Base-by-base conservation (phyloP, 768 basidiomycete species). In the Termitomyces heimii region DNA sequence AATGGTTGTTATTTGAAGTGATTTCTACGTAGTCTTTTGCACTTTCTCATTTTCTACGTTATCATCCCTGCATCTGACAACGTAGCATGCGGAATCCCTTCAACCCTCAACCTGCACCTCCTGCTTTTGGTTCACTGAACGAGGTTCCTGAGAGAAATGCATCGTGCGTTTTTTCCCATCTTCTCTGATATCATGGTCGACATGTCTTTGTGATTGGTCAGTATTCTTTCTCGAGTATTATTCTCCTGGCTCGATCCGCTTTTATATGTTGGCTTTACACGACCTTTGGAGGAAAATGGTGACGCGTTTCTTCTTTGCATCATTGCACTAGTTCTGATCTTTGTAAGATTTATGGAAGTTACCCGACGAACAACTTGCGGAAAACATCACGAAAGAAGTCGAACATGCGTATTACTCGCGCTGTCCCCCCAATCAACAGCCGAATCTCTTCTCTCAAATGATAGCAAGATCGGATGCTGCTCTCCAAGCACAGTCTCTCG, bases 251-350 rank as follows among this genome's bases (percentile, higher is more conserved):
- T 83, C 7, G 71, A 66, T 35, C 75, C 80, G 8, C 69, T 83
- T 46, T 64, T 83, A 8, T 60, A 65, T 20, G 80, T 81, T 32
- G 81, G 81, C 26, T 82, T 73, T 57, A 73, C 77, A 9, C 67
- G 81, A 37, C 81, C 81, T 3, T 58, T 82, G n/a, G 67, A 80
- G 64, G 73, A 75, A 62, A 74, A 80, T 54, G 81, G 81, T 78
- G 52, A 20, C 26, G 18, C 26, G n/a, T 26, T 34, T 28, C 28
- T 31, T n/a, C 24, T 16, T 24, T 53, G 53, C 20, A 3, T 58
- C 18, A 4, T 47, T 35, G 12, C 26, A 40, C 12, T 37, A 34
- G 29, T 29, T 28, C 44, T 58, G 16, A 57, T 26, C 54, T 45
- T 43, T 16, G 16, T 12, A 46, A 82, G 81, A 82, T 60, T 62